A percentile compares a stretch with the other conserved stretches of the same genome.
Conservation (phyloP, 495 filamentous ascomycete genomes). For the Entonaema liquescens region DNA sequence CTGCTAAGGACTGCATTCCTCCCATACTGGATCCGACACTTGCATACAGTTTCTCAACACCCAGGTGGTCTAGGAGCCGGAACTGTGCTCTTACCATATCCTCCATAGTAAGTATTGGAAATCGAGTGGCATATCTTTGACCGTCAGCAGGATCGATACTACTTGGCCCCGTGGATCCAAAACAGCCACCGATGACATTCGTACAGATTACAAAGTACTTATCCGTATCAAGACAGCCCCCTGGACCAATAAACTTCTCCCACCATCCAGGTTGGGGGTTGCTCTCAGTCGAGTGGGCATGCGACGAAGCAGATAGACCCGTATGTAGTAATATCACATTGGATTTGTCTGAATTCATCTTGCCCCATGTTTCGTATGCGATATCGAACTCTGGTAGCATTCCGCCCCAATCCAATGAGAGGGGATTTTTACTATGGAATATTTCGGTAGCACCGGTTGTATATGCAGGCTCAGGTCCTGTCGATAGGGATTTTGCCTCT, state of each 20-base stretch:
- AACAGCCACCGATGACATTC: slow-evolving; percentile 96
- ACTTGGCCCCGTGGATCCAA: slow-evolving; percentile 91
- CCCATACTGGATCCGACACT: slow-evolving; percentile 98
- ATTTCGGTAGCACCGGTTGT: slow-evolving; percentile 81
- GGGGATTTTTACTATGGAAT: slow-evolving; percentile 75
- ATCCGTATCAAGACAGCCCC: slow-evolving; percentile 83
- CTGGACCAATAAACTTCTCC: slow-evolving; percentile 98
- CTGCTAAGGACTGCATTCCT: slow-evolving; percentile 95
- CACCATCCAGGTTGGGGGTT: slow-evolving; percentile 97
- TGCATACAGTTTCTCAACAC: slow-evolving; percentile 83
- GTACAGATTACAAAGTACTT: slow-evolving; percentile 96
- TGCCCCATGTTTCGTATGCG: slow-evolving; percentile 94
- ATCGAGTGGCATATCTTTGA: slow-evolving; percentile 89
- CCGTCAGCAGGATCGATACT: slow-evolving; percentile 90
- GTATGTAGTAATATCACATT: slow-evolving; percentile 96
- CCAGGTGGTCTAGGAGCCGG: slow-evolving; percentile 80
- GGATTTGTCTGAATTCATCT: slow-evolving; percentile 78
- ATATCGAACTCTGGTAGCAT: slow-evolving; percentile 84
- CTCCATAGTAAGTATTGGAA: slow-evolving; percentile 94
- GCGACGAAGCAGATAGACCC: slow-evolving; percentile 92
- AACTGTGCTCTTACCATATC: slow-evolving; percentile 99
- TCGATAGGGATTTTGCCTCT: slow-evolving; percentile 69
- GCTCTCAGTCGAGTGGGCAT: slow-evolving; percentile 85
- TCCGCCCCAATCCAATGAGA: slow-evolving; percentile 94
- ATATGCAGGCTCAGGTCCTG: slow-evolving; percentile 92